These are phyloP conservation scores for Phytophthora fragariaefolia DNA, from an alignment of 352 stramenopile species.

Conservation along the genomic window DNA sequence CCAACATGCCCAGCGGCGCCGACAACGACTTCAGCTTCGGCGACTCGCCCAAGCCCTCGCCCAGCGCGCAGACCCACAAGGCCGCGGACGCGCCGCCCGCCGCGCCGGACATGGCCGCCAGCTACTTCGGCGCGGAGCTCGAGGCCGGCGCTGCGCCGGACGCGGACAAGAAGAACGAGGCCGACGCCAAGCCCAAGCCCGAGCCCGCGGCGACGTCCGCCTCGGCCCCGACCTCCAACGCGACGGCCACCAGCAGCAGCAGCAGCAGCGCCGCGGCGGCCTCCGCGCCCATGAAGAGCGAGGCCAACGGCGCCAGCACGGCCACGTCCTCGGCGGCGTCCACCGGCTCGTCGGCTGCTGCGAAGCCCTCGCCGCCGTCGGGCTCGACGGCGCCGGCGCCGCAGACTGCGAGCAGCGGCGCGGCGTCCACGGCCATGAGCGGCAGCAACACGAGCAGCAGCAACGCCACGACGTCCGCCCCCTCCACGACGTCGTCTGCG, in stretches of 20 bases:
- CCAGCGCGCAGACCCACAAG: slow-evolving; percentile 28
- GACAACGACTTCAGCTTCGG: slow-evolving; percentile 84
- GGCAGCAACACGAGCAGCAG: slow-evolving; percentile 17
- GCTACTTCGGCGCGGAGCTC: slow-evolving; percentile 79
- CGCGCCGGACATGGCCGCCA: slow-evolving; percentile 39
- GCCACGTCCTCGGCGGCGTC: slow-evolving; percentile 28
- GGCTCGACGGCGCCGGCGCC: slow-evolving; percentile 12
- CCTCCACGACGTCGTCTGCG: slow-evolving; percentile 64
- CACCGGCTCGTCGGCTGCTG: slow-evolving; percentile 5
- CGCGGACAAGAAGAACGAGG: slow-evolving; percentile 37
- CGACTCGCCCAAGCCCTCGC: slow-evolving; percentile 73
- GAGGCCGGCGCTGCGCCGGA: slow-evolving; percentile 35
- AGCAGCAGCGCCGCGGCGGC: slow-evolving; percentile 18
- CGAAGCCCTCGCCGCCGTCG: slow-evolving; percentile 19
- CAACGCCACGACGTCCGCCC: slow-evolving; percentile 33
- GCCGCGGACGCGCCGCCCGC: not conserved
- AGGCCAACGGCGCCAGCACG: slow-evolving; percentile 15
- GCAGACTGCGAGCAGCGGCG: slow-evolving; percentile 9
- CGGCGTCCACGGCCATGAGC: slow-evolving; percentile 16
- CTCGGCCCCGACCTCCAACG: slow-evolving; percentile 14
- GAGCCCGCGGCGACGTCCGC: slow-evolving; percentile 8
- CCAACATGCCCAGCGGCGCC: slow-evolving; percentile 43
- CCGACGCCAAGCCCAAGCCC: slow-evolving; percentile 37
- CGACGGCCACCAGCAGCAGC: too few species aligned
- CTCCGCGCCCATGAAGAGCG: slow-evolving; percentile 24